Evolutionary conservation across 2,329 filamentous ascomycete genomes (phyloP), one percentile per base, ranked within the genome.

Genomic region (Aspergillus oerlinghausenensis): DNA sequence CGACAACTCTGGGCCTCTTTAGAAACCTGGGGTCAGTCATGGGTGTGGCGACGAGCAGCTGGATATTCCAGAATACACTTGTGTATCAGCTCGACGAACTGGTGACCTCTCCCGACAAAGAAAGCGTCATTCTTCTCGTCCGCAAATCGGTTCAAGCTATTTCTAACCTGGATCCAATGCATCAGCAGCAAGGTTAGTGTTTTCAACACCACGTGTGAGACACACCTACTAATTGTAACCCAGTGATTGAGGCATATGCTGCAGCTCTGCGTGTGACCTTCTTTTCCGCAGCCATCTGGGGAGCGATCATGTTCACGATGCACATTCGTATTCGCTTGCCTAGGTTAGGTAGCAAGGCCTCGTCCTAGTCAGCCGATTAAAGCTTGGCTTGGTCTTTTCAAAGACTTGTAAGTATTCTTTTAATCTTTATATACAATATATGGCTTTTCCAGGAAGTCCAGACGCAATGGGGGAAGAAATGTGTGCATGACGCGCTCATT

Each of bases 11-110:
- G 58, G 82, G 88, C 19, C 75, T 92, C 19, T 91, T 87, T 84
- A 82, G 89, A 54, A 85, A 83, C 56, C 73, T 92, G 4, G 89
- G 89, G 6, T 82, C 81, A 55, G 88, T 92, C 1, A 79, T 92
- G 66, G 89, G 89, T n/a, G 83, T 92, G 48, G 85, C 88, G 0
- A 76, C 82, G 52, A 88, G 85, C 62, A 89, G 86, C 67, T 79
- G 91, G 56, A 83, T 91, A 7, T 76, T 92, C 59, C 89, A 93
- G 74, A 91, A 91, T 65, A 80, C 83, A 0, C 75, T 93, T 52
- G 73, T 82, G 8, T 73, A 78, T 19, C 87, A 86, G 62, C 78
- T 93, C 4, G 72, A 82, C 4, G 60, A 69, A 10, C 79, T 82
- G 35, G 86, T 92, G 8, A 79, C 77, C 0, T 87, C 84, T 0